These are phyloP conservation scores for Cladobotryum protrusum DNA, from an alignment of 2,329 filamentous ascomycete species.

Conservation along the genomic window DNA sequence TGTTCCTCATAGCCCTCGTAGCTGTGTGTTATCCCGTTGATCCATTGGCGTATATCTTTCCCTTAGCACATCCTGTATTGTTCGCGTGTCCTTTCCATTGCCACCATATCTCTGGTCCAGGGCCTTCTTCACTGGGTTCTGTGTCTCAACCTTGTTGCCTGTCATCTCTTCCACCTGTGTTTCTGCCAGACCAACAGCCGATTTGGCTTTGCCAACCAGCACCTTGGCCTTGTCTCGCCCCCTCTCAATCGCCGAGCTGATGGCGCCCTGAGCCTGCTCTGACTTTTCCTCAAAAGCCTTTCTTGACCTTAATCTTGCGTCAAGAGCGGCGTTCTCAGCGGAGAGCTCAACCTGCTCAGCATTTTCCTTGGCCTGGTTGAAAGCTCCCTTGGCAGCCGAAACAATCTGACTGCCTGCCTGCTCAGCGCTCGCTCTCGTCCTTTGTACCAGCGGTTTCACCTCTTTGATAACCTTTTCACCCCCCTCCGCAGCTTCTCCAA, in stretches of 20 bases:
- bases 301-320: conserved; percentile 20
- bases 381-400: conserved; percentile 32
- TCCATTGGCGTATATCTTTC: conserved; percentile 49
- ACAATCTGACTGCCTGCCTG: conserved; percentile 20
- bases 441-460: conserved; percentile 27
- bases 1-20: conserved; percentile 32
- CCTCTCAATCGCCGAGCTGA: conserved; percentile 33
- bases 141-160: conserved; percentile 18
- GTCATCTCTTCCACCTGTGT: conserved; percentile 28
- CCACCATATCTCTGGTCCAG: conserved; percentile 47
- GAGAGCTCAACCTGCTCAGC: conserved; percentile 22
- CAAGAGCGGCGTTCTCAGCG: conserved; percentile 21
- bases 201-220: conserved; percentile 31
- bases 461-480: conserved; percentile 22
- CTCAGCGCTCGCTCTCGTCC: conserved; percentile 23
- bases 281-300: conserved; percentile 23
- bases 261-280: conserved; percentile 30
- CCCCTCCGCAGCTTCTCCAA: conserved; percentile 28
- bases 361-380: conserved; percentile 24
- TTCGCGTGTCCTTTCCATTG: conserved; percentile 37
- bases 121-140: conserved; percentile 41
- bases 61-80: conserved; percentile 46
- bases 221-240: conserved; percentile 34
- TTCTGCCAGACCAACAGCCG: conserved; percentile 29
- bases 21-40: conserved; percentile 37